Evolutionary conservation across 2,329 filamentous ascomycete genomes (phyloP), one percentile per base, ranked within the genome.

Genomic region (Rachicladosporium sp.): DNA sequence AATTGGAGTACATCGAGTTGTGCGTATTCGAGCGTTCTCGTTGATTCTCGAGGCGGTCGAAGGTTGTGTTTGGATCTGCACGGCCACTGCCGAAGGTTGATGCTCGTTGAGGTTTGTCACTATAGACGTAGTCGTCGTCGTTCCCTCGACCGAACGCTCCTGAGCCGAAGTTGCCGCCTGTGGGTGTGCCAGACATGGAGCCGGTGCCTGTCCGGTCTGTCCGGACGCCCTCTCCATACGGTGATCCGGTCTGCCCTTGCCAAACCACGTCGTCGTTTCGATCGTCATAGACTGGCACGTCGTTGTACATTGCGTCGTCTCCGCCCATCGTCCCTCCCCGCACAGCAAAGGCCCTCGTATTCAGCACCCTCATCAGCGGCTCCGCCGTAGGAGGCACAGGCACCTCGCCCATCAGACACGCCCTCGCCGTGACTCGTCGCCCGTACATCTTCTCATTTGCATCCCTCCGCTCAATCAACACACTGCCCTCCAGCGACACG

Each of bases 381-480:
- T 83, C 82, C 2, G 91, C 85, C 43, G 84, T 80, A 0, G 82
- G 76, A 1, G 91, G 89, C 1, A 87, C 76, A 32, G 78, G 73
- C 31, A 96, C 75, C 29, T 73, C 71, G 29, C 91, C 91, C 41
- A 74, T 76, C 31, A 98, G 74, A 33, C 98, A 74, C 58, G 94
- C 82, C 46, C 72, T 69, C 10, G 91, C 91, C 6, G 84, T 87
- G 61, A 84, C 74, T 45, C 82, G 77, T 43, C 80, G 76, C 46
- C 85, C 84, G 61, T 98, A 98, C 45, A 98, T 74, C 66, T 93
- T 94, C 65, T 94, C 83, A 58, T 98, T 98, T 51, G 91, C 91
- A 63, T 98, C 91, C 65, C 87, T 82, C 47, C 91, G 78, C 67
- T 98, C 91, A 47, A 96, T 84, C 48, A 98, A 80, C 39, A 84